Evolutionary conservation across 352 stramenopile species (phyloP), one percentile per base, ranked within the genome.

Genomic region (Peronospora destructor): DNA sequence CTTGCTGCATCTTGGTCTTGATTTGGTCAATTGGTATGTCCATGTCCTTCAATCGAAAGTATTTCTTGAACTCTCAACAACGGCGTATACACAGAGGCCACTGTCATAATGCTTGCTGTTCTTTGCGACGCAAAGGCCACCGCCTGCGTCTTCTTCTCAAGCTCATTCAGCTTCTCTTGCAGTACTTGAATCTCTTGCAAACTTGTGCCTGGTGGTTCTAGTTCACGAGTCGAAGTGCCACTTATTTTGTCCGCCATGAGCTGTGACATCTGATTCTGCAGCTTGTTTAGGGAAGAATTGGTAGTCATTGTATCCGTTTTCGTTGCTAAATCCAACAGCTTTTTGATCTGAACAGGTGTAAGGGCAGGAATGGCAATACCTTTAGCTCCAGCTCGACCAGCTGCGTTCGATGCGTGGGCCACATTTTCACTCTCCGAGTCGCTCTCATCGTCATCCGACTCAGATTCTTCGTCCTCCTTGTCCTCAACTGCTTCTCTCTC

Each of bases 31-130:
- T 41, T 0, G 80, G 76, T 78, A 94, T 94, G 19, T 68, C 61
- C 68, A 91, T 80, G 23, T 71, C 60, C 45, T 89, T 85, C 5
- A 94, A 53, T 53, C 90, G 90, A 57, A 94, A 94, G 53, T 91
- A 94, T 30, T 85, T 89, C 9, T 63, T 61, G 32, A 88, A 85
- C 12, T 49, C 68, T 6, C 78, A 88, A 44, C 23, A 87, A 46
- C 9, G 78, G 66, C 13, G 64, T 76, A 47, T 91, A 88, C 0
- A 84, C 46, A 6, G 36, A 52, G 6, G 48, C 28, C 10, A 64
- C 29, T 2, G 52, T 41, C 36, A 55, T 53, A 30, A 59, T 41
- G 16, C 17, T 28, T 37, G 42, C 43, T 4, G 19, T 42, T 14
- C 66, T n/a, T n/a, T n/a, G 54, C 10, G 61, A 56, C 2, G 66